Evolutionary conservation across 2,329 filamentous ascomycete genomes (phyloP).

Genomic region (Metarhizium brunneum): DNA sequence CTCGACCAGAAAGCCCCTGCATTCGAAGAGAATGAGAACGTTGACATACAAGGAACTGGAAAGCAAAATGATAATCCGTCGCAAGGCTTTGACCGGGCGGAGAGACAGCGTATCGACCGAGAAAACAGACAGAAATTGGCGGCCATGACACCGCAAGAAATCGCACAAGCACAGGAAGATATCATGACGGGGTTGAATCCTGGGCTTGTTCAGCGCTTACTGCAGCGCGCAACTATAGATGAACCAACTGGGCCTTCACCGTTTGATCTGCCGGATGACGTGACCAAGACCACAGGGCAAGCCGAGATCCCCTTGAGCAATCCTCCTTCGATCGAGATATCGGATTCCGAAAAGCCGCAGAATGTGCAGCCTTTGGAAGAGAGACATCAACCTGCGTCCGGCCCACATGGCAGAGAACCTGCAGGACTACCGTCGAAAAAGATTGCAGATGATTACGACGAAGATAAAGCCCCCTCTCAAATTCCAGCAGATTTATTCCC

Average conservation of each 20-base stretch:
- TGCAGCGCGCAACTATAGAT: slow-evolving; percentile 69
- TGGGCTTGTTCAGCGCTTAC: slow-evolving; percentile 63
- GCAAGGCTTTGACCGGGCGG: slow-evolving; percentile 36
- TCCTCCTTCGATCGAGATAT: background rate
- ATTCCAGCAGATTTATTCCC: slow-evolving; percentile 33
- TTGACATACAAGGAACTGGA: background rate
- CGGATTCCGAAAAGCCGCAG: background rate
- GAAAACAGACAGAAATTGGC: slow-evolving; percentile 71
- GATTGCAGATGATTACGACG: slow-evolving; percentile 25
- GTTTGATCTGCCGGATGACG: slow-evolving; percentile 24
- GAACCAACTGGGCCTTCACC: slow-evolving; percentile 36
- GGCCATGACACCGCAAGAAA: slow-evolving; percentile 73
- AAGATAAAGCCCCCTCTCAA: slow-evolving; percentile 32
- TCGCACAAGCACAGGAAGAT: slow-evolving; percentile 70
- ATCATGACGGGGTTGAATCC: slow-evolving; percentile 72
- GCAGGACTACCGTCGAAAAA: slow-evolving; percentile 13
- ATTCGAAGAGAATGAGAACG: slow-evolving; percentile 1
- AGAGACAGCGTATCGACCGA: slow-evolving; percentile 65
- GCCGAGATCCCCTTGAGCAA: background rate
- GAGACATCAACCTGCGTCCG: background rate
- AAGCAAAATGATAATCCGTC: background rate
- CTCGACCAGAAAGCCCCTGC: slow-evolving; percentile 7
- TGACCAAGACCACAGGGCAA: background rate
- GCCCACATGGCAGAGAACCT: background rate
- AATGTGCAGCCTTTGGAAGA: background rate